These are phyloP conservation scores for Lathyrus tuberosus DNA, from an alignment of 306 rosid genomes.

Conservation along the genomic window DNA sequence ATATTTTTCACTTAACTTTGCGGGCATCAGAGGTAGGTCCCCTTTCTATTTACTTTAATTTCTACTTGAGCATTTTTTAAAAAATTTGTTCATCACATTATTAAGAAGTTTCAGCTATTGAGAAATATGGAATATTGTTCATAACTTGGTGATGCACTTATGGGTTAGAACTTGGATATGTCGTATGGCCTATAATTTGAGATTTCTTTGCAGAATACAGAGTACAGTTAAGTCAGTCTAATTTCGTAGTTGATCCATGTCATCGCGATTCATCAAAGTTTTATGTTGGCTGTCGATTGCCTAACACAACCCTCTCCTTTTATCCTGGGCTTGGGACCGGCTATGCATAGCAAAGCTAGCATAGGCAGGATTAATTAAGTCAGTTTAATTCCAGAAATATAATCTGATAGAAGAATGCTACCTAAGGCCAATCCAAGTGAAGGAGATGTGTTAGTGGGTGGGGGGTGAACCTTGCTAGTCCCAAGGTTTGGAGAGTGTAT, in stretches of 20 bases:
- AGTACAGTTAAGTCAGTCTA: background rate
- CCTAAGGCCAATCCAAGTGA: too few relatives aligned
- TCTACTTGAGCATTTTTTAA: slow-evolving; percentile 26
- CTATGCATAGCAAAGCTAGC: too few relatives aligned
- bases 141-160: background rate
- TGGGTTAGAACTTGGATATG: slow-evolving; percentile 22
- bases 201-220: slow-evolving; percentile 13
- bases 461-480: too few relatives aligned
- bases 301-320: too few relatives aligned
- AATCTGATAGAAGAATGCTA: too few relatives aligned
- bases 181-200: background rate
- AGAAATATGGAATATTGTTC: slow-evolving; percentile 3
- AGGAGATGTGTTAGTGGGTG: too few relatives aligned
- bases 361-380: too few relatives aligned
- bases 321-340: too few relatives aligned
- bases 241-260: too few relatives aligned
- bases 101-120: slow-evolving; percentile 14
- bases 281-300: too few relatives aligned
- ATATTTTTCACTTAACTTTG: slow-evolving; percentile 78
- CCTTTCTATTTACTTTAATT: slow-evolving; percentile 32
- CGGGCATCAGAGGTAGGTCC: slow-evolving; percentile 67
- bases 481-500: too few relatives aligned
- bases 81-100: slow-evolving; percentile 33
- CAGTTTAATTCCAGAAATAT: background rate
- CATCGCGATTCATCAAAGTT: too few relatives aligned